Conservation (phyloP, 2,329 filamentous ascomycete genomes). For the Claviceps arundinis region DNA sequence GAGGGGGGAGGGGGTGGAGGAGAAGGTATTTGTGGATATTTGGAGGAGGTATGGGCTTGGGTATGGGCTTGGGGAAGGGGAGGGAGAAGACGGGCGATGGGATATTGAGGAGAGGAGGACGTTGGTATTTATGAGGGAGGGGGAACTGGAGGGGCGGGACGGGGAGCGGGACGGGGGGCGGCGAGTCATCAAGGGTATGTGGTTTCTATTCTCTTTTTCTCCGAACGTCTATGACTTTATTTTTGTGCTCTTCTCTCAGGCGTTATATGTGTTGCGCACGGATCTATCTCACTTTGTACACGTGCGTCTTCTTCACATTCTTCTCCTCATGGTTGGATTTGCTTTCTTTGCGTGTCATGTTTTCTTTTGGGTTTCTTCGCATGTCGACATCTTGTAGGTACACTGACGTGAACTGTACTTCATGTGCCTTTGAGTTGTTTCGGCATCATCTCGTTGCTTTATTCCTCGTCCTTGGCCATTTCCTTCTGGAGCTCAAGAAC, state of each 20-base stretch:
- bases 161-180: slow-evolving; percentile 7
- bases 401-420: too few species aligned
- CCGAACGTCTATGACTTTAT: background rate
- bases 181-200: slow-evolving; percentile 16
- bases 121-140: slow-evolving; percentile 38
- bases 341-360: background rate
- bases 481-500: background rate
- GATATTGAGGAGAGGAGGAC: slow-evolving; percentile 34
- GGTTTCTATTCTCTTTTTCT: too few species aligned
- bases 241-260: too few species aligned
- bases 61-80: slow-evolving; percentile 1
- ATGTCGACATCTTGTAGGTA: too few species aligned
- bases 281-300: too few species aligned
- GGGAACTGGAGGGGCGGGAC: slow-evolving; percentile 6
- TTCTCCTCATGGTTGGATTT: too few species aligned
- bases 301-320: too few species aligned
- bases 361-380: background rate
- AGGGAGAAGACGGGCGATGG: slow-evolving; percentile 8
- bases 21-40: slow-evolving; percentile 40
- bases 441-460: too few species aligned
- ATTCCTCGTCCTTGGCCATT: too few species aligned
- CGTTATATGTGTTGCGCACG: too few species aligned
- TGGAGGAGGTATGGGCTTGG: slow-evolving; percentile 29
- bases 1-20: slow-evolving; percentile 18
- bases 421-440: too few species aligned